These are phyloP conservation scores for Murraya paniculata DNA, from an alignment of 345 rosid species.

Conservation along the genomic window DNA sequence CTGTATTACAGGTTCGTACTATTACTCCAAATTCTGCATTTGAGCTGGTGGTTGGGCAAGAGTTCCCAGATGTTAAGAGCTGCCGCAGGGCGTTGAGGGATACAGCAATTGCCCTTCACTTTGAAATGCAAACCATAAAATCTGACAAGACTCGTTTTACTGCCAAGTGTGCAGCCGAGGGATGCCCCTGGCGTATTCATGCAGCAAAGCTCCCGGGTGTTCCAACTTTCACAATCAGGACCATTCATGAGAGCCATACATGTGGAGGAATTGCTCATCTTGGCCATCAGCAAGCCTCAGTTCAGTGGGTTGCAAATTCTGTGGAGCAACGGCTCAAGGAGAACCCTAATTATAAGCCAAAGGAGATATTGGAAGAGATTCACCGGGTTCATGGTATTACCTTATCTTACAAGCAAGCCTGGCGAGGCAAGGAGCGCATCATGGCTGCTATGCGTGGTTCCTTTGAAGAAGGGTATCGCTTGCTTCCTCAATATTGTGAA, in stretches of 20 bases:
- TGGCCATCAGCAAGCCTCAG: conserved; percentile 99
- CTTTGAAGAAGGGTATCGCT: conserved; percentile 91
- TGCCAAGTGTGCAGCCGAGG: conserved; percentile 95
- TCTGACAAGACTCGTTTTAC: conserved; percentile 99
- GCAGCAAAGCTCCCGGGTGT: conserved; percentile 98
- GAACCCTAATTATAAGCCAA: conserved; percentile 94
- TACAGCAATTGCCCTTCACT: conserved; percentile 94
- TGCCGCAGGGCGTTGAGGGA: conserved; percentile 94
- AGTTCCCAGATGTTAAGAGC: conserved; percentile 95
- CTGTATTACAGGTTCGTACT: conserved; percentile 72
- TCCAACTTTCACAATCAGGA: conserved; percentile 92
- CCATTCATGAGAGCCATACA: conserved; percentile 76
- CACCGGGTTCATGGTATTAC: conserved; percentile 94
- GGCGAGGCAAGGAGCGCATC: conserved; percentile 99
- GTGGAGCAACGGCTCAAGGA: conserved; percentile 90
- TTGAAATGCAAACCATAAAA: conserved; percentile 95
- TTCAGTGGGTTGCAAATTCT: conserved; percentile 96
- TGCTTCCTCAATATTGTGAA: conserved; percentile 93
- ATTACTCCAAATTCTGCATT: conserved; percentile 38
- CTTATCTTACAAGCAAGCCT: conserved; percentile 95
- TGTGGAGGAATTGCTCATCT: conserved; percentile 97
- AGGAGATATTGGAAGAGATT: conserved; percentile 97
- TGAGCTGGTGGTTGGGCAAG: conserved; percentile 89
- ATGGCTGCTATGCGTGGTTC: conserved; percentile 99
- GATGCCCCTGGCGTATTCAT: conserved; percentile 98